Conservation (phyloP, 2,329 filamentous ascomycete species). For the Colletotrichum tanaceti region DNA sequence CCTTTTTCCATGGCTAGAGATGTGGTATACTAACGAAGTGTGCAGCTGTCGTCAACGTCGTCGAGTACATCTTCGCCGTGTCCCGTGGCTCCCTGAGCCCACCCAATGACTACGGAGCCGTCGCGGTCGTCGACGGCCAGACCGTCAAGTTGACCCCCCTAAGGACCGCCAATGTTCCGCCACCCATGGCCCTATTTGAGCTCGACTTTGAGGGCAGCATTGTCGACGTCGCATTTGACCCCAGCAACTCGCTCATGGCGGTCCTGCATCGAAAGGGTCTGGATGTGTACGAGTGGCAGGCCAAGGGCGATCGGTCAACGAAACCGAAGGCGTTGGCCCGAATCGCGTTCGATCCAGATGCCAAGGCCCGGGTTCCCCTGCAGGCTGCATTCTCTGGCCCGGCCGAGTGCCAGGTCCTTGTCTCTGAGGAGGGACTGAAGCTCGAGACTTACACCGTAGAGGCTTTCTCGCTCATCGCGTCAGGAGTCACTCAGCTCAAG, state of each 20-base stretch:
- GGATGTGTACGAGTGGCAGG: conserved; percentile 76
- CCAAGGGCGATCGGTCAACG: conserved; percentile 65
- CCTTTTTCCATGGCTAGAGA: neutral
- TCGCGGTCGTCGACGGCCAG: conserved; percentile 86
- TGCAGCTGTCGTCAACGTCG: conserved; percentile 62
- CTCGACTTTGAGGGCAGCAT: conserved; percentile 71
- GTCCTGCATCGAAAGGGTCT: conserved; percentile 76
- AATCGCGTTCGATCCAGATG: conserved; percentile 52
- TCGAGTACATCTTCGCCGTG: conserved; percentile 76
- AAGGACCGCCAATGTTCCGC: conserved; percentile 84
- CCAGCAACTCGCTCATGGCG: conserved; percentile 72
- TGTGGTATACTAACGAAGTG: conserved; percentile 37
- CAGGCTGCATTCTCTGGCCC: conserved; percentile 49
- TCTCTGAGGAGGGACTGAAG: conserved; percentile 44
- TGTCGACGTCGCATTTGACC: conserved; percentile 80
- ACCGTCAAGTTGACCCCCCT: conserved; percentile 87
- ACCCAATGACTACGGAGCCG: conserved; percentile 81
- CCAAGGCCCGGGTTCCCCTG: conserved; percentile 42
- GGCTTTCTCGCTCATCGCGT: neutral
- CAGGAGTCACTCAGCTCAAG: conserved; percentile 19
- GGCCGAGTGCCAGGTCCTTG: conserved; percentile 48
- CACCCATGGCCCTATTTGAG: conserved; percentile 90
- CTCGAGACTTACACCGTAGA: conserved; percentile 29
- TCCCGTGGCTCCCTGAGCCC: conserved; percentile 75
- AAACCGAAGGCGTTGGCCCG: conserved; percentile 55